Conservation (phyloP, 148 eudicot species). For the Vaccinium myrtillus region DNA sequence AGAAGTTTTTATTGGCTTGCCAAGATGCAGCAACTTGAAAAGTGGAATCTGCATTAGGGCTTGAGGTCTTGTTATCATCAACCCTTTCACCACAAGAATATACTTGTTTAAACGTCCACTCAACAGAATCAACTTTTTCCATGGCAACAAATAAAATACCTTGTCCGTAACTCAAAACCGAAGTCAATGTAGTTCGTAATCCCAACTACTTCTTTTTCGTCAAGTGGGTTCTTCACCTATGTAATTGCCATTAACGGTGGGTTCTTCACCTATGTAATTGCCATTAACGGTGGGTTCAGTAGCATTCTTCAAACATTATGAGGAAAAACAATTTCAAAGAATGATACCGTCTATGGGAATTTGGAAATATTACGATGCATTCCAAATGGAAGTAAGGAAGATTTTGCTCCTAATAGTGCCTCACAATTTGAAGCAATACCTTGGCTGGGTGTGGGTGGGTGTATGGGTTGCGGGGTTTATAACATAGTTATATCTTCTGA, state of each 20-base stretch:
- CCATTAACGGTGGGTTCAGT: conserved; percentile 6
- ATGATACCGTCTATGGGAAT: not conserved
- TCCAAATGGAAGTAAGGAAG: not conserved
- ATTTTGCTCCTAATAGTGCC: not conserved
- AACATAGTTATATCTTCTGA: not conserved
- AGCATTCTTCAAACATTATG: not conserved
- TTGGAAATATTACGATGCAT: not conserved
- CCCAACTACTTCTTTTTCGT: conserved; percentile 79
- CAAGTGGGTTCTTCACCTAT: conserved; percentile 86
- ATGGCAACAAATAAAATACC: conserved; percentile 36
- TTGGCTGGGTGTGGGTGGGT: not conserved
- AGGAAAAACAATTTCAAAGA: not conserved
- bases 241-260: conserved; percentile 13
- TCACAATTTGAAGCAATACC: not conserved
- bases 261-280: conserved; percentile 54
- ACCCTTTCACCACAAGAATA: conserved; percentile 36
- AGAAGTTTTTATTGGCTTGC: conserved; percentile 89
- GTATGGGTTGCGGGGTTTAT: not conserved
- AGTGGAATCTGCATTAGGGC: conserved; percentile 57
- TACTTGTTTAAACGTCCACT: conserved; percentile 10
- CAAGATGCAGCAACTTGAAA: conserved; percentile 97
- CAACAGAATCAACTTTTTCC: not conserved
- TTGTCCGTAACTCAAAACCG: conserved; percentile 81
- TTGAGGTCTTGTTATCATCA: conserved; percentile 51
- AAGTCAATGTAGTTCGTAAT: conserved; percentile 93